Evolutionary conservation across 805 yeast species (phyloP), one percentile per base, ranked within the genome.

Genomic region (Sugiyamaella qingdaonensis): DNA sequence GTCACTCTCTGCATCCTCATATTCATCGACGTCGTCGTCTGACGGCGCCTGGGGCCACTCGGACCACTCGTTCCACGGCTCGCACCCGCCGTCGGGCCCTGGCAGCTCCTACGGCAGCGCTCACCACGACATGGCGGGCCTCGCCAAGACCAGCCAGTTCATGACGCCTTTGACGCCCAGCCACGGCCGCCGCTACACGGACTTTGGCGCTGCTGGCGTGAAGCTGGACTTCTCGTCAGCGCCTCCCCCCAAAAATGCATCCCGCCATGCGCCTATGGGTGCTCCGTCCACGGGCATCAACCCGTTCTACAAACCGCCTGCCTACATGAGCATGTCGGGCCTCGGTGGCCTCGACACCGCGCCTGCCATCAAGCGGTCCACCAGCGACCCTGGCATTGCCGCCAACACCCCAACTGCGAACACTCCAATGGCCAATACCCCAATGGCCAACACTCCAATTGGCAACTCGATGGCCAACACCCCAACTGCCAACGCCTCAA

Each of bases 231-330:
- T 57, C 37, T 24, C 58, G 10, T 43, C 48, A 3, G 47, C 24
- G n/a, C 31, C 21, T n/a, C 4, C 39, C n/a, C 10, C 39, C n/a
- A 45, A 50, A 18, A 24, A 13, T 44, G 27, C 51, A 10, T 24
- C 21, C 7, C 34, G n/a, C 31, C n/a, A 53, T 2, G 4, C 21
- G 42, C 29, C 37, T 10, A 46, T 19, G 14, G 41, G 14, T 7
- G 37, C 52, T 34, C 43, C 53, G n/a, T 33, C 51, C 21, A 43
- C 55, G 13, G 69, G 69, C 36, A 59, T 62, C 47, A 68, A 68
- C 53, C 72, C 72, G 33, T 68, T 67, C 58, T 68, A 68, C 58
- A 53, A 60, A 52, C 68, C 68, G 18, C 64, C 68, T 8, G 36
- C 67, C 13, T 67, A 55, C 45, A 54, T 56, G 19, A n/a, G 36